phyloP scores from a whole-genome alignment of 768 basidiomycete species.

The Calocera viscosa region DNA sequence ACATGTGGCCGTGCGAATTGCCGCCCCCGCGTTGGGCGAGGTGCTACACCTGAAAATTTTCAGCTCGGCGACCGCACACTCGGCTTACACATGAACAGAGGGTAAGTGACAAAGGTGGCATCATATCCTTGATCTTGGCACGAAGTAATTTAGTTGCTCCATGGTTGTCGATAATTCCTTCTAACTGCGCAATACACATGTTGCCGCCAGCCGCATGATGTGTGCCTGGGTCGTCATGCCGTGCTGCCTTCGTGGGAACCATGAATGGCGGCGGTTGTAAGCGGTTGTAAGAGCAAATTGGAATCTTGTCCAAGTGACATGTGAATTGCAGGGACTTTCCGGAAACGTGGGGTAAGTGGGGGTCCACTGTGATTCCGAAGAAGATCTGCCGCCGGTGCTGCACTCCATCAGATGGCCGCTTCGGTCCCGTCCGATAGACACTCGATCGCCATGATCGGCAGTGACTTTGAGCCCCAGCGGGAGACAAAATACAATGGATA shows the following conservation, averaged over 20 bases:
- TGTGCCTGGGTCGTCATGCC: background rate
- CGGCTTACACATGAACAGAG: background rate
- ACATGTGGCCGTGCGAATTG: slow-evolving; percentile 43
- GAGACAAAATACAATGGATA: background rate
- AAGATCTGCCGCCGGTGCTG: slow-evolving; percentile 4
- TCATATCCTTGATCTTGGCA: background rate
- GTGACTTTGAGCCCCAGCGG: background rate
- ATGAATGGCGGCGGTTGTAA: background rate
- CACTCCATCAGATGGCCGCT: background rate
- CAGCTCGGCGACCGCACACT: background rate
- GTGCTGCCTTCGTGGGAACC: background rate
- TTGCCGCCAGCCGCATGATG: background rate
- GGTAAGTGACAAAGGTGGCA: background rate
- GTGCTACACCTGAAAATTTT: background rate
- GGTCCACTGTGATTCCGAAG: background rate
- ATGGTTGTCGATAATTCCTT: background rate
- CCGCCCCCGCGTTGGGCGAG: slow-evolving; percentile 23
- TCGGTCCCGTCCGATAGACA: background rate
- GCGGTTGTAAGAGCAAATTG: slow-evolving; percentile 1
- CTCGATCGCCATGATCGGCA: background rate
- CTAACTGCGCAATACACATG: background rate
- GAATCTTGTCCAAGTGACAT: background rate
- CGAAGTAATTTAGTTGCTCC: background rate
- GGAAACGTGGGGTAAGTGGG: slow-evolving; percentile 6
- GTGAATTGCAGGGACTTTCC: slow-evolving; percentile 2